Evolutionary conservation across 139 green algal species (phyloP), one percentile per base, ranked within the genome.

Genomic region (Chlorella sp.): DNA sequence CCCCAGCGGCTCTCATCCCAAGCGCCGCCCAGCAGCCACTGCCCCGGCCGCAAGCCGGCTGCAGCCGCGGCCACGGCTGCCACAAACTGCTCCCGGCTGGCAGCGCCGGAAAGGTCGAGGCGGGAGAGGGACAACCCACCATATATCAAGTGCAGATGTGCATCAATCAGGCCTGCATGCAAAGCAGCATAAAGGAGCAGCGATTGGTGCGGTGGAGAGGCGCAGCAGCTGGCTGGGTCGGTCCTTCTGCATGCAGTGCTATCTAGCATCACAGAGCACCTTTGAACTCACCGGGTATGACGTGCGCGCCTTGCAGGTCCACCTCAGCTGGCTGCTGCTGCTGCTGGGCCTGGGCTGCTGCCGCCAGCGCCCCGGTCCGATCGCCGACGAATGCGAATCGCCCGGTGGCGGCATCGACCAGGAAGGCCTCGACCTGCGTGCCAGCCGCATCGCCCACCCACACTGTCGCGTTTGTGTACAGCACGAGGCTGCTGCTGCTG

Each of bases 141-240:
- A 6, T 65, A 57, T 4, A 96, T 78, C 2, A 96, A 60, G 82
- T 96, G 93, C n/a, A 94, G 74, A 85, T 96, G 93, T 4, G 91
- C 72, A 82, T 96, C 93, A 0, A 95, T 78, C 28, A 96, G 87
- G 6, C 93, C 93, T 41, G 51, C 51, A 60, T 11, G 51, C 2
- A 21, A 21, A 60, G 51, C 12, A 60, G 51, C 15, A 21, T 3
- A n/a, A n/a, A n/a, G n/a, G n/a, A n/a, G n/a, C n/a, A n/a, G n/a
- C 44, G 44, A 55, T 55, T 11, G 44, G 44, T 11, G n/a, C n/a
- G n/a, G n/a, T n/a, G n/a, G n/a, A n/a, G n/a, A n/a, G n/a, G n/a
- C n/a, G n/a, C n/a, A n/a, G n/a, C n/a, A n/a, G n/a, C n/a, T n/a
- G n/a, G n/a, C n/a, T n/a, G n/a, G n/a, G n/a, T n/a, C n/a, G n/a